Evolutionary conservation across 352 stramenopile genomes (phyloP), one percentile per base, ranked within the genome.

Genomic region (Phytophthora boehmeriae): DNA sequence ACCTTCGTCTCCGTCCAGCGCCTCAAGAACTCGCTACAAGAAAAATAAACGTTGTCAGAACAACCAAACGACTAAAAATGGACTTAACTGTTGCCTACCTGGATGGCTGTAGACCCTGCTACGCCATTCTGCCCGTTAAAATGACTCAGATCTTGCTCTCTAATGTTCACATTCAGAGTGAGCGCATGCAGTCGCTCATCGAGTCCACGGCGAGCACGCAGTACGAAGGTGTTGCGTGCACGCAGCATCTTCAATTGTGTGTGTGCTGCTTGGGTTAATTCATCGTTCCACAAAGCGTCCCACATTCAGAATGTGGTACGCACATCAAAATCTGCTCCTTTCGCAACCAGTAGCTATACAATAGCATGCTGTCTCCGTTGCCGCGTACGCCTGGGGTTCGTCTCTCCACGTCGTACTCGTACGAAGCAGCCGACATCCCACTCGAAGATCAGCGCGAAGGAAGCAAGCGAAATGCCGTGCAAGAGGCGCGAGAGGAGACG

Each of bases 221-320:
- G 54, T 50, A 84, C 67, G 41, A 89, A 86, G 25, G 80, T 78
- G 57, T 89, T 92, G 25, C 80, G 80, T 58, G 76, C 77, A 22
- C 79, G 78, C 43, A 87, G 66, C 77, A 85, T 22, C 43, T n/a
- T 49, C 41, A 41, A 14, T 41, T 46, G 39, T 19, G 16, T 25
- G 39, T n/a, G 36, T 4, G 19, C 22, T 48, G 4, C 17, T 8
- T n/a, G 10, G 41, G 25, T 16, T 20, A 16, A 27, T 22, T 47
- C 28, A 27, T 6, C 25, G 42, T n/a, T n/a, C 42, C 19, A 48
- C 42, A 14, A 13, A 19, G 53, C 47, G 50, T 19, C 25, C 54
- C 44, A 53, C 32, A 49, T 54, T 54, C 25, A 25, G n/a, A 19
- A 38, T 27, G 13, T 35, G 44, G 44, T 25, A 19, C 38, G 19